phyloP scores from a whole-genome alignment of 345 rosid genomes.

The Populus ilicifolia region DNA sequence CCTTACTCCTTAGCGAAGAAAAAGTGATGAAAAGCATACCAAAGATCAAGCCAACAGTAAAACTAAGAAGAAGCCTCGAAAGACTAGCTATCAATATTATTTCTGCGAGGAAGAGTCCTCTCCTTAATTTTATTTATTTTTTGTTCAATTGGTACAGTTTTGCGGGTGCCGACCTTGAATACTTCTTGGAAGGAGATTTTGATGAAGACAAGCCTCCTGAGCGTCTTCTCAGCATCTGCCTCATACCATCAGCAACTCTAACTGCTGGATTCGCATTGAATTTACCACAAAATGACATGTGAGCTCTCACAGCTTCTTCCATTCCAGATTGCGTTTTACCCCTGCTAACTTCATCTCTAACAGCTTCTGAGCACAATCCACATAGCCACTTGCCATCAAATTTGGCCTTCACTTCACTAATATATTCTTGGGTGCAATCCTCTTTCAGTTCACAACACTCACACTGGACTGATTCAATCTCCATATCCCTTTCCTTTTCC shows the following conservation, averaged over 20 bases:
- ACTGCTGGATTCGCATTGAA: slow-evolving; percentile 83
- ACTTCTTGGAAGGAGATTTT: slow-evolving; percentile 59
- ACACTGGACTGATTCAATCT: slow-evolving; percentile 77
- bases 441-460: slow-evolving; percentile 90
- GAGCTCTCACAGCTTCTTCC: slow-evolving; percentile 88
- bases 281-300: slow-evolving; percentile 88
- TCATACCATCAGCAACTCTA: slow-evolving; percentile 87
- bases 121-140: background rate
- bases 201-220: slow-evolving; percentile 58
- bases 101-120: background rate
- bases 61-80: slow-evolving; percentile 18
- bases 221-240: slow-evolving; percentile 89
- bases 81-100: slow-evolving; percentile 1
- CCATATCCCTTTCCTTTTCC: slow-evolving; percentile 37
- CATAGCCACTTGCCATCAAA: slow-evolving; percentile 94
- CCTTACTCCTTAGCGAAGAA: background rate
- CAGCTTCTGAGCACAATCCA: slow-evolving; percentile 95
- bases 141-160: slow-evolving; percentile 25
- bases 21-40: slow-evolving; percentile 1
- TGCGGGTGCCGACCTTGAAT: slow-evolving; percentile 56
- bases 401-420: slow-evolving; percentile 60
- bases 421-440: slow-evolving; percentile 85
- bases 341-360: slow-evolving; percentile 62
- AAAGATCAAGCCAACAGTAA: background rate
- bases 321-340: slow-evolving; percentile 41